phyloP scores from a whole-genome alignment of 495 filamentous ascomycete genomes.

The Bacidia gigantensis region DNA sequence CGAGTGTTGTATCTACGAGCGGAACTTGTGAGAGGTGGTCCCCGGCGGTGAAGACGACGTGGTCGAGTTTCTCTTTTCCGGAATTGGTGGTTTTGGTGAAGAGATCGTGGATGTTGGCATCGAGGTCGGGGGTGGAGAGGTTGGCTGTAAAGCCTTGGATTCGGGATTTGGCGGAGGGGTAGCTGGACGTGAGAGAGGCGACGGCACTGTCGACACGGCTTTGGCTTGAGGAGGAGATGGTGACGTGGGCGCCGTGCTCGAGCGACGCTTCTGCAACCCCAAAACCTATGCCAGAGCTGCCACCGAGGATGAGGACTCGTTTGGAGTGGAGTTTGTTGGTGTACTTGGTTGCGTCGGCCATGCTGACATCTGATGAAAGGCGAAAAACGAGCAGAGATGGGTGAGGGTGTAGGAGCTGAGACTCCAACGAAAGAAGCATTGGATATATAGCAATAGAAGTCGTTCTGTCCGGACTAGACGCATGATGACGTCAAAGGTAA shows the following conservation, averaged over 20 bases:
- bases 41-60: conserved; percentile 50
- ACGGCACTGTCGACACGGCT: conserved; percentile 29
- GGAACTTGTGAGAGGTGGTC: conserved; percentile 26
- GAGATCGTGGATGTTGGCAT: conserved; percentile 25
- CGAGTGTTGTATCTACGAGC: conserved; percentile 27
- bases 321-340: conserved; percentile 20
- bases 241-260: conserved; percentile 36
- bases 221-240: conserved; percentile 37
- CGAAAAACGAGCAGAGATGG: no score
- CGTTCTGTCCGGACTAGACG: no score
- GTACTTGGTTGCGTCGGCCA: conserved; percentile 14
- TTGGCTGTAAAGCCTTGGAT: conserved; percentile 35
- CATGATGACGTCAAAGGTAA: no score
- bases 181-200: conserved; percentile 22
- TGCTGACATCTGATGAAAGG: not conserved
- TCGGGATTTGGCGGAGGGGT: conserved; percentile 23
- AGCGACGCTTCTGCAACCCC: conserved; percentile 38
- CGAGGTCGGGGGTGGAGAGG: conserved; percentile 32
- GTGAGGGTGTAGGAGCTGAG: no score
- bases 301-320: conserved; percentile 41
- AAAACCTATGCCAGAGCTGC: conserved; percentile 42
- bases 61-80: conserved; percentile 29
- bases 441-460: no score
- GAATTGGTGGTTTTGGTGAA: conserved; percentile 11
- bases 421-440: no score